Base-by-base conservation (phyloP, 73 alveolate genomes). In the Paramecium pentaurelia region DNA sequence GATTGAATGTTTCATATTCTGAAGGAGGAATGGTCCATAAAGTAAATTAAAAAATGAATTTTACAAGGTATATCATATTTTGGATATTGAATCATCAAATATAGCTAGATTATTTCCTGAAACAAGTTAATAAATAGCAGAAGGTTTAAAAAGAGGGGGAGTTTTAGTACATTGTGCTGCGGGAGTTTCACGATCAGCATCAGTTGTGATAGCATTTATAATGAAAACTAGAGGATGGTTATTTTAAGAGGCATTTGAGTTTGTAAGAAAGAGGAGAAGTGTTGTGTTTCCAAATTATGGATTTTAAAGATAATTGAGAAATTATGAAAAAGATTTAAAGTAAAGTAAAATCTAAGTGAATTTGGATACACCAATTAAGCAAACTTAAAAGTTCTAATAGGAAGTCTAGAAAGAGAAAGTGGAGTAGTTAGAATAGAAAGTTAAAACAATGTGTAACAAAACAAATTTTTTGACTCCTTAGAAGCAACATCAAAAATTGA, bases 121-220 rank as follows among this genome's bases (percentile, higher is more conserved):
- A 20, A 80, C 91, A 20, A 38, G 20, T 25, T 5, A 45, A 10
- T 45, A 80, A 49, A 80, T 80, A 38, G 0, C 49, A 9, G 91
- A 80, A 12, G 91, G 91, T 18, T 14, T 80, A 32, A 20, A 70
- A 22, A 42, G 87, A 34, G 95, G 93, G 8, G 45, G 92, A 1
- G 95, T 95, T 20, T 42, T 95, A 16, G 97, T 93, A 9, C 97
- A 95, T 77, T 95, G 97, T 77, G 96, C 96, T 6, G 97, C 96
- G 1, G 97, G 97, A 22, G 94, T 93, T 47, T 87, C 95, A 18
- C n/a, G 97, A 38, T 88, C 95, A 25, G 97, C 95, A 77, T 51
- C 96, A 1, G 92, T 93, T 34, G 92, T 93, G 49, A 84, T 68
- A 40, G 96, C 97, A 8, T 95, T 85, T 88, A 71, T 93, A 25